Percentiles rank a stretch among this genome's conserved stretches.
Conservation (phyloP, 768 basidiomycete genomes). For the Calocera viscosa region DNA sequence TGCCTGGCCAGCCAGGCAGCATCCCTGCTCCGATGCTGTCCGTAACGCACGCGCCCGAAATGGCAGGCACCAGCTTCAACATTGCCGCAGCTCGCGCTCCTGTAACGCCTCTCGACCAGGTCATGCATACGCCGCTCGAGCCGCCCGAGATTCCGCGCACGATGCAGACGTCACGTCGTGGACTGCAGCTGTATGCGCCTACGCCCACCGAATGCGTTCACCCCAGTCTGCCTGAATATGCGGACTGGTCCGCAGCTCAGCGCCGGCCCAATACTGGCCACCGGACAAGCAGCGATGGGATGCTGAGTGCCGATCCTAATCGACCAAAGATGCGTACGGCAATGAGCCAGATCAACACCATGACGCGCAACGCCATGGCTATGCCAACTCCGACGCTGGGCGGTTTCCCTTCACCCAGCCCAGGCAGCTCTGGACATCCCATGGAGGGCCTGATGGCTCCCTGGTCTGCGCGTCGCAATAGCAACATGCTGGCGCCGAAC, state of each 20-base stretch:
- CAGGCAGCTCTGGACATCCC: neutral
- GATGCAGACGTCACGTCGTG: neutral
- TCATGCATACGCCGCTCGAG: conserved; percentile 10
- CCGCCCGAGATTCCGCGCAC: conserved; percentile 6
- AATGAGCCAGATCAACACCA: neutral
- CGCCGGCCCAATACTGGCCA: neutral
- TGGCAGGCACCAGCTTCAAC: neutral
- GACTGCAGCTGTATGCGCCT: neutral
- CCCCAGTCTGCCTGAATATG: neutral
- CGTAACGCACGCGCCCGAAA: neutral
- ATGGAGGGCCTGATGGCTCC: conserved; percentile 2
- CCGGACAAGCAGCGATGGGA: neutral
- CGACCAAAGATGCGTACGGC: neutral
- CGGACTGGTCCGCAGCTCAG: conserved; percentile 1
- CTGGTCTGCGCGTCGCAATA: neutral
- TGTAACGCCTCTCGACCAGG: neutral
- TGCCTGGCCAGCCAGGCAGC: neutral
- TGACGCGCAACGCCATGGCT: neutral
- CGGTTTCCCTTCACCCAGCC: neutral
- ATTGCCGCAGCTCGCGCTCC: neutral
- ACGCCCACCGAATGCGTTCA: conserved; percentile 4
- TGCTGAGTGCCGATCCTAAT: conserved; percentile 2
- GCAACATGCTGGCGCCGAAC: neutral
- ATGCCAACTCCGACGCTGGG: neutral
- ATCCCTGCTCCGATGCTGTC: conserved; percentile 1